Evolutionary conservation across 139 green algal species (phyloP), one percentile per base, ranked within the genome.

Genomic region (Chlamydomonas incerta): DNA sequence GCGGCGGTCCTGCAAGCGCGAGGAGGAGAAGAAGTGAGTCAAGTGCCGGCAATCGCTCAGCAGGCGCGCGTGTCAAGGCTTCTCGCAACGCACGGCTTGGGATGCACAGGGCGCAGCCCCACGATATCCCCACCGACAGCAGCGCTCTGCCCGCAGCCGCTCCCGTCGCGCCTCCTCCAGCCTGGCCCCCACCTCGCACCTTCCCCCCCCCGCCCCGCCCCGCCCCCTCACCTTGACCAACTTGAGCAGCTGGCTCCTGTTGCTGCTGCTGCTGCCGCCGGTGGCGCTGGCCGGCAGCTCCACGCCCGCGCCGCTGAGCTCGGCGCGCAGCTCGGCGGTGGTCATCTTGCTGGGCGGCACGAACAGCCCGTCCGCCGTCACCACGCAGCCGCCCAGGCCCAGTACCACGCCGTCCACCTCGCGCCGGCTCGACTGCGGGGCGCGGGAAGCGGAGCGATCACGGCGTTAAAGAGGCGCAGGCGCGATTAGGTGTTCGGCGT

Each of bases 371-470:
- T 89, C 69, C 1, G 74, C 85, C 3, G 73, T 68, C 28, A 89
- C 68, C 31, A 86, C 85, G 52, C 52, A 72, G 41, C 81, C 69
- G 67, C 73, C 85, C 58, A 89, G 75, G 52, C 85, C 85, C 75
- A 89, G 76, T 6, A 72, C 46, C 63, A 89, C 74, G 21, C 85
- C 85, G 69, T 89, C 85, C 34, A 89, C 85, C 58, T 72, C 74
- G 5, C 62, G 82, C 15, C 57, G 72, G 60, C 41, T 55, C 35
- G 31, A 18, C 77, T 83, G 75, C 20, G n/a, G n/a, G n/a, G n/a
- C n/a, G n/a, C n/a, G n/a, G n/a, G n/a, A n/a, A n/a, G n/a, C n/a
- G n/a, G n/a, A n/a, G n/a, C n/a, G n/a, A n/a, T n/a, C n/a, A n/a
- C n/a, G n/a, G n/a, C n/a, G n/a, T n/a, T n/a, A n/a, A n/a, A n/a